These are phyloP conservation scores for Erigeron philadelphicus DNA, from an alignment of 140 eudicot genomes.

Conservation along the genomic window DNA sequence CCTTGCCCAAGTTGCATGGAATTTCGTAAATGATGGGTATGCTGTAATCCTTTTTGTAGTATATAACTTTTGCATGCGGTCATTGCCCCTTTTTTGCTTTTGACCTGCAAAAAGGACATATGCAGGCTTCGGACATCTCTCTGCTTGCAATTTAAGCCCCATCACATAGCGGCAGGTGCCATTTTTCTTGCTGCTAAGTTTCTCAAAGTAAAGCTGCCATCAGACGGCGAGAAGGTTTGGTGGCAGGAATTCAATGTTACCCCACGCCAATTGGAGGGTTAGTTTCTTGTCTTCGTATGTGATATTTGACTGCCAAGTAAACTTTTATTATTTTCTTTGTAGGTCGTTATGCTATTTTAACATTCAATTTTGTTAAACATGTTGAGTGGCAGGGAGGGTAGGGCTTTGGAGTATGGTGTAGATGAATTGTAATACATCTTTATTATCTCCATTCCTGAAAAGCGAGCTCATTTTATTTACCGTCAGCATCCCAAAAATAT, in stretches of 20 bases:
- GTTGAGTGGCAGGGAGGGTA: neutral
- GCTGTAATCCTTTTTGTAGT: constrained; percentile 22
- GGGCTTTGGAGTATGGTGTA: neutral
- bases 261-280: constrained; percentile 88
- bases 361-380: neutral
- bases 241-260: constrained; percentile 88
- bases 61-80: constrained; percentile 21
- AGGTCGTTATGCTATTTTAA: neutral
- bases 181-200: constrained; percentile 87
- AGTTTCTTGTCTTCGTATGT: constrained; percentile 29
- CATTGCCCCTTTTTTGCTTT: constrained; percentile 26
- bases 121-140: constrained; percentile 91
- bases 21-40: constrained; percentile 87
- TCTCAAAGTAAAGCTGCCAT: constrained; percentile 75
- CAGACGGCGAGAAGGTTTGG: constrained; percentile 86
- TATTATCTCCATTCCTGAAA: neutral
- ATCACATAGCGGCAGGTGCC: constrained; percentile 90
- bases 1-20: constrained; percentile 87
- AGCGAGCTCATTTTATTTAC: neutral
- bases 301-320: constrained; percentile 11
- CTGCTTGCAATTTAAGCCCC: constrained; percentile 81
- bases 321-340: neutral
- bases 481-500: neutral
- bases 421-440: neutral
- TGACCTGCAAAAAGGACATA: constrained; percentile 41